Percentiles rank a stretch among this genome's conserved stretches.
phyloP scores from a whole-genome alignment of 768 basidiomycete genomes.

The Boletus patriciae region DNA sequence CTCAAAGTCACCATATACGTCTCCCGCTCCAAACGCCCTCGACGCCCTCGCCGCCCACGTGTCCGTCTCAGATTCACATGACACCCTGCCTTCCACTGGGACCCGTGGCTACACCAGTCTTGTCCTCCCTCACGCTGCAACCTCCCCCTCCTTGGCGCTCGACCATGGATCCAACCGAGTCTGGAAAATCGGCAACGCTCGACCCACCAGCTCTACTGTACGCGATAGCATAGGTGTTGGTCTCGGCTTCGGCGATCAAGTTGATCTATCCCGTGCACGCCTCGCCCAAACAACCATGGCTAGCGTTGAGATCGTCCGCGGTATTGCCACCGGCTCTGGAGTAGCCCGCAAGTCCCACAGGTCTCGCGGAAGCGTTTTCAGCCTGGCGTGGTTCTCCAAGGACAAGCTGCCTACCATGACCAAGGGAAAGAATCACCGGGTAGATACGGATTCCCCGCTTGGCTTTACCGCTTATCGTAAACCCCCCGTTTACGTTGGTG shows the following conservation, averaged over 20 bases:
- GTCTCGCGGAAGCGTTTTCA: slow-evolving; percentile 26
- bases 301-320: slow-evolving; percentile 74
- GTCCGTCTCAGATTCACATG: slow-evolving; percentile 25
- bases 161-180: slow-evolving; percentile 17
- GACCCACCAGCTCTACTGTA: slow-evolving; percentile 12
- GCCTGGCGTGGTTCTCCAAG: slow-evolving; percentile 33
- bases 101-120: slow-evolving; percentile 59
- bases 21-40: slow-evolving; percentile 30
- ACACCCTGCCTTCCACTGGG: slow-evolving; percentile 44
- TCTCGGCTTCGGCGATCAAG: slow-evolving; percentile 42
- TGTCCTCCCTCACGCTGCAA: slow-evolving; percentile 45
- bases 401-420: slow-evolving; percentile 14
- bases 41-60: slow-evolving; percentile 35
- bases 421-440: slow-evolving; percentile 8
- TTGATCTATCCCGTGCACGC: slow-evolving; percentile 76
- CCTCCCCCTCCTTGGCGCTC: slow-evolving; percentile 21
- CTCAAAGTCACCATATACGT: slow-evolving; percentile 34
- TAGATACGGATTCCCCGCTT: slow-evolving; percentile 38
- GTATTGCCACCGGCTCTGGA: slow-evolving; percentile 37
- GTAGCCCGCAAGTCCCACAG: slow-evolving; percentile 17
- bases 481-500: slow-evolving; percentile 73
- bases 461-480: slow-evolving; percentile 69
- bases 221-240: slow-evolving; percentile 27
- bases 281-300: slow-evolving; percentile 89
- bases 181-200: slow-evolving; percentile 26